These are phyloP conservation scores for Botrytis paeoniae DNA, from an alignment of 2,329 filamentous ascomycete species.

Conservation along the genomic window DNA sequence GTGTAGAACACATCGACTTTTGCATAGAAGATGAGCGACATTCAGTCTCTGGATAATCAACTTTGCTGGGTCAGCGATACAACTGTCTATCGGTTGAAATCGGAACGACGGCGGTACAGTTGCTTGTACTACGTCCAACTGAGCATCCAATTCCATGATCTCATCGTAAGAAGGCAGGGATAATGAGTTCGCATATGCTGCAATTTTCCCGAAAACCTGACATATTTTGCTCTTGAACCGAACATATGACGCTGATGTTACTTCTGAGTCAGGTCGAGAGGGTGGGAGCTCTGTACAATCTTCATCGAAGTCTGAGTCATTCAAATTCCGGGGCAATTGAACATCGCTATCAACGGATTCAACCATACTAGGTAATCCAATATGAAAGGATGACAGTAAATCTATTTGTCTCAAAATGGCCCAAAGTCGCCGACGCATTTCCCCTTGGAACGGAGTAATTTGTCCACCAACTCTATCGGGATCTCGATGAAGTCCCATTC, in stretches of 20 bases:
- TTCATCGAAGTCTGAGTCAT: slow-evolving; percentile 42
- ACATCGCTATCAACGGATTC: slow-evolving; percentile 41
- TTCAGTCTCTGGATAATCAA: slow-evolving; percentile 30
- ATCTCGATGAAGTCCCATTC: slow-evolving; percentile 59
- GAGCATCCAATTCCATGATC: background rate
- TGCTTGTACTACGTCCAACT: background rate
- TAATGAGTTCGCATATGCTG: slow-evolving; percentile 30
- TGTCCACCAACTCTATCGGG: slow-evolving; percentile 33
- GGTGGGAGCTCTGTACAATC: slow-evolving; percentile 36
- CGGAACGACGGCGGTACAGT: slow-evolving; percentile 19
- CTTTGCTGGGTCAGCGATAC: slow-evolving; percentile 27
- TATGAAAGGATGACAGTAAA: slow-evolving; percentile 61
- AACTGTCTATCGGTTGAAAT: slow-evolving; percentile 24
- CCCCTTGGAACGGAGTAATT: slow-evolving; percentile 51
- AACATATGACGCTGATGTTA: background rate
- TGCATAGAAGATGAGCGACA: slow-evolving; percentile 33
- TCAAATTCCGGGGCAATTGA: slow-evolving; percentile 41
- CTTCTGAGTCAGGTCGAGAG: slow-evolving; percentile 23
- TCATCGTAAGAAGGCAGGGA: background rate
- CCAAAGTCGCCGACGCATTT: slow-evolving; percentile 62
- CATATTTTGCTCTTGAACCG: slow-evolving; percentile 34
- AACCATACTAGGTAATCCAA: slow-evolving; percentile 58
- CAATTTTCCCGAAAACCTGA: slow-evolving; percentile 37
- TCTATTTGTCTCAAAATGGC: slow-evolving; percentile 56
- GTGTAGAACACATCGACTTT: slow-evolving; percentile 35